Percentiles rank a stretch among this genome's conserved stretches.
Evolutionary conservation across 2,329 filamentous ascomycete species (phyloP).

Genomic region (Scedosporium apiospermum): DNA sequence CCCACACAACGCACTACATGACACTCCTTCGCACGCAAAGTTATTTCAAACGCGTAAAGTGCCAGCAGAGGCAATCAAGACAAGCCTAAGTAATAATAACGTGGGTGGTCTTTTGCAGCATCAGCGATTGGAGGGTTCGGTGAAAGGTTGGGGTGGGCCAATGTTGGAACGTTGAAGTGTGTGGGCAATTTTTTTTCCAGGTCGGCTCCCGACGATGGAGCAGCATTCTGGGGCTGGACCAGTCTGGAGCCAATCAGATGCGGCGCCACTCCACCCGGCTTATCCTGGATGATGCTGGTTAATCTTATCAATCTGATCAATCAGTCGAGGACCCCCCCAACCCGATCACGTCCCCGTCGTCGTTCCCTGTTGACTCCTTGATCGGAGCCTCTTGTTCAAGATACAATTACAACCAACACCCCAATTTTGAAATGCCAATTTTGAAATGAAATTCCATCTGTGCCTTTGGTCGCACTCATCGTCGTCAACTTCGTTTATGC

Average conservation of each 20-base stretch:
- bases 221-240: not conserved
- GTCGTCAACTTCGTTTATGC: not conserved
- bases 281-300: not conserved
- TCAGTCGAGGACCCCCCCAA: conserved; percentile 12
- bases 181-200: not conserved
- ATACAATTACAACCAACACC: not conserved
- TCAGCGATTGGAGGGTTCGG: not conserved
- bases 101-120: not conserved
- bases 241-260: not conserved
- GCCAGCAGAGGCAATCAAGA: not conserved
- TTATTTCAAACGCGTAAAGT: not conserved
- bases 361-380: not conserved
- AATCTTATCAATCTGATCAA: conserved; percentile 40
- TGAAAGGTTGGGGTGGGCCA: not conserved
- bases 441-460: not conserved
- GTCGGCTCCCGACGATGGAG: not conserved
- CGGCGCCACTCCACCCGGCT: not conserved
- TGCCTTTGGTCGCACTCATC: not conserved
- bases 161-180: not conserved
- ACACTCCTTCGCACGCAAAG: not conserved
- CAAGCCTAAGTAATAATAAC: not conserved
- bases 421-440: not conserved
- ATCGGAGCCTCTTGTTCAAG: not conserved
- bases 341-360: not conserved
- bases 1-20: not conserved